These are phyloP conservation scores for Knufia petricola DNA, from an alignment of 2,329 filamentous ascomycete genomes.

Conservation along the genomic window DNA sequence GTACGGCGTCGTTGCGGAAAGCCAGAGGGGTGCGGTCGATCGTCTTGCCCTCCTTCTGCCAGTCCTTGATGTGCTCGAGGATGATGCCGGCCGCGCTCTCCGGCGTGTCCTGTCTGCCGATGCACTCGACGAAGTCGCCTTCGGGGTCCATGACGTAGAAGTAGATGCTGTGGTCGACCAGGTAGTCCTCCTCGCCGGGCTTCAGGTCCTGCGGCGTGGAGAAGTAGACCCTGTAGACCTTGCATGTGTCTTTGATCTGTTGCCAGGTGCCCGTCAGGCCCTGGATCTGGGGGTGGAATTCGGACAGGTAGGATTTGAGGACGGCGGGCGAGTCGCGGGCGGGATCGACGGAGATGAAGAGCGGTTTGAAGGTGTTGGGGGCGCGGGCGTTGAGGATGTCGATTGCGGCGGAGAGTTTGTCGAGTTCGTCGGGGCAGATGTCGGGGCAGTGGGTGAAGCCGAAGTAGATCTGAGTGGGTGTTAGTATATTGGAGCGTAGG, in stretches of 20 bases:
- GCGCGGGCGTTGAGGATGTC: constrained; percentile 49
- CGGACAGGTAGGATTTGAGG: constrained; percentile 71
- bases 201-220: constrained; percentile 81
- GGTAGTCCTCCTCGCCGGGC: constrained; percentile 78
- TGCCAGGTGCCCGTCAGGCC: constrained; percentile 91
- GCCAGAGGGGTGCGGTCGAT: constrained; percentile 36
- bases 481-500: too few species aligned
- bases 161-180: constrained; percentile 98
- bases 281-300: constrained; percentile 80
- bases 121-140: constrained; percentile 93
- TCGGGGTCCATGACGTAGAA: constrained; percentile 99
- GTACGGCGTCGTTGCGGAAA: constrained; percentile 2
- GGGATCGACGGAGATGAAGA: constrained; percentile 95
- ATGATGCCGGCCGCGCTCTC: constrained; percentile 78
- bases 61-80: constrained; percentile 71
- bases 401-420: constrained; percentile 97
- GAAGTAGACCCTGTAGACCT: constrained; percentile 94
- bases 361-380: constrained; percentile 50
- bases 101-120: constrained; percentile 88
- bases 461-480: constrained; percentile 96
- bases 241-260: constrained; percentile 87
- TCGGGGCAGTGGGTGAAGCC: constrained; percentile 97
- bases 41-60: constrained; percentile 47
- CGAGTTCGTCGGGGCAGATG: constrained; percentile 96
- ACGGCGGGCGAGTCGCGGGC: constrained; percentile 79